Evolutionary conservation across 805 yeast species (phyloP), one percentile per base, ranked within the genome.

Genomic region (Spathaspora girioi): DNA sequence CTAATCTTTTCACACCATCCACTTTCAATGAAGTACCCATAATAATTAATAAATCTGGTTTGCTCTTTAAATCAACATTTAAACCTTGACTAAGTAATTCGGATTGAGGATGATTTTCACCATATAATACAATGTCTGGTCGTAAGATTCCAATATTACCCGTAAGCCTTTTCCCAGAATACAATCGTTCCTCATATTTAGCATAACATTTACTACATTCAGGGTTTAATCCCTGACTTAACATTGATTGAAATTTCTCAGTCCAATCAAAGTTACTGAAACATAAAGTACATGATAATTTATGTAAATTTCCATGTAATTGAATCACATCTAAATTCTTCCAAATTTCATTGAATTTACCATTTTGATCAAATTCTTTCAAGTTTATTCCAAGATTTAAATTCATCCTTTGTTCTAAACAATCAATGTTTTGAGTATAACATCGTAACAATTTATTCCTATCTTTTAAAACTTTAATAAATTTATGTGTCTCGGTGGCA

Each of bases 351-450:
- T 61, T 62, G 59, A 68, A 69, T 54, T 49, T 62, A 48, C 47
- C 57, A 27, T 59, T 62, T 19, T 51, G 17, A 52, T 60, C 55
- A 52, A 67, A 61, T 57, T 66, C 67, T 42, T 59, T 53, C 12
- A 69, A 59, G 40, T 75, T 73, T 23, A 73, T 69, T 2, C 92
- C 91, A 46, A 85, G 73, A 38, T 75, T 76, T 50, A 92, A 70
- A 19, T 89, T 86, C 23, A 86, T 75, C 45, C 74, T 70, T 46
- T 82, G 71, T 63, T 93, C 98, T 35, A 93, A 72, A 0, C 96
- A 92, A 66, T 93, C 99, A 53, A 93, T 93, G 64, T 93, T 93
- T 63, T 94, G 98, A 1, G 98, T 93, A 65, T 93, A 93, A 69
- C 97, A 90, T 52, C 96, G 74, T 46, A 91, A 66, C 44, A 92